Evolutionary conservation across 768 basidiomycete genomes (phyloP).

Genomic region (Heimioporus sp.): DNA sequence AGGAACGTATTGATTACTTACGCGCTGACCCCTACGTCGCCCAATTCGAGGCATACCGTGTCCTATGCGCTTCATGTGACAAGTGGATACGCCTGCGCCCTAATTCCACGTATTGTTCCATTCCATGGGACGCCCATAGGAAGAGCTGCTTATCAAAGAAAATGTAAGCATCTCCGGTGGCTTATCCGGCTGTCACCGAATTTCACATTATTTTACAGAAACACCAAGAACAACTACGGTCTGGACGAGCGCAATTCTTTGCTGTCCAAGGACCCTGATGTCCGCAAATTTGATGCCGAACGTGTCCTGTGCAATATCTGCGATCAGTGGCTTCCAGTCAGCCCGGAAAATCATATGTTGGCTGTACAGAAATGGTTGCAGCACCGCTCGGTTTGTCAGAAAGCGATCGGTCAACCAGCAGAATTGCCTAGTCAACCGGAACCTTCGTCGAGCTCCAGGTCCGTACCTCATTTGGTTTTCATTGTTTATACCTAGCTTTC

Average conservation of each 20-base stretch:
- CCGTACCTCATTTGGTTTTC: constrained; percentile 5
- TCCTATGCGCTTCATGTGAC: constrained; percentile 76
- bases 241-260: constrained; percentile 58
- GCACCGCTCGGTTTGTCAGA: constrained; percentile 58
- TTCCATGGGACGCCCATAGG: constrained; percentile 84
- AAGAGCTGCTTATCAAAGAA: constrained; percentile 82
- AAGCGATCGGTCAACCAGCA: constrained; percentile 17
- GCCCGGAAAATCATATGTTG: constrained; percentile 54
- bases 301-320: constrained; percentile 68
- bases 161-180: constrained; percentile 43
- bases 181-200: constrained; percentile 4
- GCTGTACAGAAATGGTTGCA: constrained; percentile 67
- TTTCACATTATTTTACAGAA: constrained; percentile 14
- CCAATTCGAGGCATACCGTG: constrained; percentile 78
- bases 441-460: constrained; percentile 24
- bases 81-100: constrained; percentile 86
- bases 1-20: constrained; percentile 69
- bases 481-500: not conserved
- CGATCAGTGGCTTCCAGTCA: constrained; percentile 64
- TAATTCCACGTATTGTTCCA: constrained; percentile 86
- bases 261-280: constrained; percentile 63
- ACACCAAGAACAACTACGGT: constrained; percentile 53
- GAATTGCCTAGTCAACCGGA: constrained; percentile 15
- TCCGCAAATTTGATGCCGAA: constrained; percentile 75
- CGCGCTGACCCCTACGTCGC: constrained; percentile 73